Conservation (phyloP, 352 stramenopile species). For the Phytophthora constricta region DNA sequence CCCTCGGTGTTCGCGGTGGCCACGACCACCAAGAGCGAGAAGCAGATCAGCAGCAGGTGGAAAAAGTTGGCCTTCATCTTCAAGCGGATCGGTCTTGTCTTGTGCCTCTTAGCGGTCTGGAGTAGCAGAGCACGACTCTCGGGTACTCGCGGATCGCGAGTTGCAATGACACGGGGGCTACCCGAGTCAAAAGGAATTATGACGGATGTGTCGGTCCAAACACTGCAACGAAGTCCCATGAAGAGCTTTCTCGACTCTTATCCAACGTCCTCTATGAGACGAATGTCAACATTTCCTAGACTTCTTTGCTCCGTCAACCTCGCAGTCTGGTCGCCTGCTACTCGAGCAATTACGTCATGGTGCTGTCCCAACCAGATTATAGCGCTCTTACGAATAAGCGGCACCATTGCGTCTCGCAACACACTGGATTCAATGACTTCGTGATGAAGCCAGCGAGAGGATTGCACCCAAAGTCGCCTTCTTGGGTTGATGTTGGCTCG, state of each 20-base stretch:
- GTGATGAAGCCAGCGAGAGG: constrained; percentile 13
- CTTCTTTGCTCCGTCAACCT: too few relatives aligned
- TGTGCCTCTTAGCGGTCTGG: too few relatives aligned
- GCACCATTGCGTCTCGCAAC: too few relatives aligned
- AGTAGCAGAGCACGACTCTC: background rate
- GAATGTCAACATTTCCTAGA: too few relatives aligned
- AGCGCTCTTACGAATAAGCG: too few relatives aligned
- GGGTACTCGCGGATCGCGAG: background rate
- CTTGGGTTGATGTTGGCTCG: background rate
- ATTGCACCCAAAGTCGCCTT: constrained; percentile 12
- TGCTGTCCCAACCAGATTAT: too few relatives aligned
- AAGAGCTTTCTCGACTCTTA: background rate
- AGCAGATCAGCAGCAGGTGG: background rate
- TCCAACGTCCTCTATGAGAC: background rate
- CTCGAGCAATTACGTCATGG: too few relatives aligned
- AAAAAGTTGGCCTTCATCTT: background rate
- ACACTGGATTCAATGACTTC: too few relatives aligned
- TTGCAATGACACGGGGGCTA: background rate
- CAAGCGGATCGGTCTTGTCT: background rate
- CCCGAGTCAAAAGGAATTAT: background rate
- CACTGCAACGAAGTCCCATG: background rate
- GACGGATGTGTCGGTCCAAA: background rate
- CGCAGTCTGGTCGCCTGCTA: too few relatives aligned
- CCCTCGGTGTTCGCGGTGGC: background rate
- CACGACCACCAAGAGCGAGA: background rate